Evolutionary conservation across 169 alveolate genomes (phyloP), one percentile per base, ranked within the genome.

Genomic region (Plasmodium ovale): DNA sequence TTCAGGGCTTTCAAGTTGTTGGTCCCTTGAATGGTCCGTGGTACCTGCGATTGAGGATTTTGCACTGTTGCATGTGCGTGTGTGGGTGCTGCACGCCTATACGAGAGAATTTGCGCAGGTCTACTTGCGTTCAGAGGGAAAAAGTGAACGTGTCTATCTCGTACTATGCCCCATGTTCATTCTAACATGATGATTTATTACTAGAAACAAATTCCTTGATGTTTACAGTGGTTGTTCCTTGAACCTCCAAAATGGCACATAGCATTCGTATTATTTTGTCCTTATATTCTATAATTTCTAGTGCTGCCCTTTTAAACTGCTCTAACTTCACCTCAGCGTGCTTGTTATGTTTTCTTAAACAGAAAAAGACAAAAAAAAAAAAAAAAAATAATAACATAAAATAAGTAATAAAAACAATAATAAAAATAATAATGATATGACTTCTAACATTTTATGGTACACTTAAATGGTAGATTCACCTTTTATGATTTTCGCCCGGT

Each of bases 211-310:
- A 79, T 62, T 79, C 74, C 59, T 79, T 79, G 51, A 79, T 62
- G 58, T 79, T 65, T 79, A 79, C 27, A 6, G 89, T 79, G 14
- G 89, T 79, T 19, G 49, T 67, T 23, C 89, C 89, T 29, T 79
- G 89, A 33, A 79, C 89, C 37, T 79, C 89, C 44, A 79, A 42
- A 49, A 79, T 79, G 25, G 89, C 89, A 29, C 84, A 79, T 39
- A 79, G 42, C 89, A 79, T 79, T 65, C 67, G 47, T 16, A 79
- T 79, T 6, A 79, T 79, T 54, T 79, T 79, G 19, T 79, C 89
- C 37, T 79, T 79, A 65, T 79, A 51, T 19, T 79, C 89, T 64
- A 79, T 79, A 37, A 79, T 51, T 64, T 68, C 77, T 39, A 47
- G 65, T 21, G 89, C 89, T 19, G 39, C 60, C 42, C 51, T 79